These are phyloP conservation scores for Phytophthora europaea DNA, from an alignment of 352 stramenopile genomes.

Conservation along the genomic window DNA sequence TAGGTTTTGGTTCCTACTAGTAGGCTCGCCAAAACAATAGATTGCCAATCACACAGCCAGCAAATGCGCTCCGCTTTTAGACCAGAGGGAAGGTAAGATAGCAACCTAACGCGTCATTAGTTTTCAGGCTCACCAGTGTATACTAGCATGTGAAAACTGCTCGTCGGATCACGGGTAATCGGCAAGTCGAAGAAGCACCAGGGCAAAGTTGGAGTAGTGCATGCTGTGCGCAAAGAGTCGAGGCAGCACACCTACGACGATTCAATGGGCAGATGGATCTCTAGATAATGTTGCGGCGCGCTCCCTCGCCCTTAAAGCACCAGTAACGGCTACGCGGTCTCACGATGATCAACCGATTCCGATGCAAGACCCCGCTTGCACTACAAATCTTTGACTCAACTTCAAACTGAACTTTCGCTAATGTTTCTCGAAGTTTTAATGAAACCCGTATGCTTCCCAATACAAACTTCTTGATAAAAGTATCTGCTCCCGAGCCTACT, in stretches of 20 bases:
- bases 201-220: background rate
- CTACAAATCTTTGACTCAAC: background rate
- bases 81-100: background rate
- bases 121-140: background rate
- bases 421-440: too few relatives aligned
- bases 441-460: too few relatives aligned
- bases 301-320: background rate
- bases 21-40: background rate
- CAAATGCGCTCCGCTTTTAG: background rate
- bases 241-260: too few relatives aligned
- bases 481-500: too few relatives aligned
- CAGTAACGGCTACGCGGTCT: background rate
- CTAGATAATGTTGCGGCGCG: too few relatives aligned
- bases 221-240: too few relatives aligned
- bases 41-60: background rate
- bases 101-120: background rate
- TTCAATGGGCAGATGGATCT: too few relatives aligned
- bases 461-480: too few relatives aligned
- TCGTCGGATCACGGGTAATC: background rate
- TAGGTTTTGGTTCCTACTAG: background rate
- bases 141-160: background rate
- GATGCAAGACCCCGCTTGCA: background rate
- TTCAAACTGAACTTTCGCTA: too few relatives aligned
- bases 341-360: background rate
- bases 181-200: background rate